A percentile compares a stretch with the other conserved stretches of the same genome.
These are phyloP conservation scores for Alternaria atra DNA, from an alignment of 2,329 filamentous ascomycete genomes.

Conservation along the genomic window DNA sequence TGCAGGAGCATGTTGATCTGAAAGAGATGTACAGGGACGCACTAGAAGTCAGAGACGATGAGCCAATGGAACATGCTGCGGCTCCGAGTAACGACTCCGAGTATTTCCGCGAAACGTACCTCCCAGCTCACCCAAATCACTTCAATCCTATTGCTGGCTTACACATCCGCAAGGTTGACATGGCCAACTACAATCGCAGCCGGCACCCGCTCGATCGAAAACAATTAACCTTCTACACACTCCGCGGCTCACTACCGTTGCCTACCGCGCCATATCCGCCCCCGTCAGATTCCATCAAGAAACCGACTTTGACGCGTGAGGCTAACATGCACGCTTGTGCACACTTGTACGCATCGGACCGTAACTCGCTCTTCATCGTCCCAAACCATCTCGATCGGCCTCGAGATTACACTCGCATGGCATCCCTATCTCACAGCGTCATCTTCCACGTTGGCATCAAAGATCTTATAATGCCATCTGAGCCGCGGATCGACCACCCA, in stretches of 20 bases:
- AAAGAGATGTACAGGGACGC: conserved; percentile 47
- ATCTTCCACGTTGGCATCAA: conserved; percentile 45
- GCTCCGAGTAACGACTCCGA: conserved; percentile 28
- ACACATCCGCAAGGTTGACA: conserved; percentile 62
- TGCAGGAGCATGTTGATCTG: conserved; percentile 49
- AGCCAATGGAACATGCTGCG: conserved; percentile 36
- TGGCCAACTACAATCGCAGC: conserved; percentile 58
- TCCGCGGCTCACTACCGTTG: conserved; percentile 46
- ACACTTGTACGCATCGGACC: conserved; percentile 66
- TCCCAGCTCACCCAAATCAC: conserved; percentile 42
- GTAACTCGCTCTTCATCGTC: conserved; percentile 63
- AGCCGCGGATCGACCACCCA: conserved; percentile 32
- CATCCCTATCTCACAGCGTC: conserved; percentile 44
- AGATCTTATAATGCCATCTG: conserved; percentile 36
- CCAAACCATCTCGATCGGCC: conserved; percentile 53
- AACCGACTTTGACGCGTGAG: conserved; percentile 23
- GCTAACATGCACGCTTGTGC: conserved; percentile 66
- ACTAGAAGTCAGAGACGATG: conserved; percentile 45
- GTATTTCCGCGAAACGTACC: conserved; percentile 40
- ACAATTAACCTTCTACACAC: conserved; percentile 46
- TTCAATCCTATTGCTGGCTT: conserved; percentile 57
- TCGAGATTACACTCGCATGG: conserved; percentile 41
- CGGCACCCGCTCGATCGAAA: conserved; percentile 48
- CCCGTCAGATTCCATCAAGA: background rate
- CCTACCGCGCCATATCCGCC: conserved; percentile 38